Conservation (phyloP, 2,329 filamentous ascomycete genomes). For the Colletotrichum sp. region DNA sequence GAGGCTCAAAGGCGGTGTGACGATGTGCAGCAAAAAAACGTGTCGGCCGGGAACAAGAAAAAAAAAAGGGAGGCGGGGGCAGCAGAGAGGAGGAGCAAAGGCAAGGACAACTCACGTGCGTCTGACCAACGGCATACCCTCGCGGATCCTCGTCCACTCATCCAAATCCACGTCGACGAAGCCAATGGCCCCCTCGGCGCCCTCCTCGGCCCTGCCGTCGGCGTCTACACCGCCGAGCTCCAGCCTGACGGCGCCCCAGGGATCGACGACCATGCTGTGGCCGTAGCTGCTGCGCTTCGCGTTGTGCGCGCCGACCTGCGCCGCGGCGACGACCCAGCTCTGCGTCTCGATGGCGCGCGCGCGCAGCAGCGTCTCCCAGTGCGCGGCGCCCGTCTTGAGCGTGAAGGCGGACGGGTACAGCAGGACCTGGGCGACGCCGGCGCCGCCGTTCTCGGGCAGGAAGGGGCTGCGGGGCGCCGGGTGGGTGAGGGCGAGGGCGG, state of each 20-base stretch:
- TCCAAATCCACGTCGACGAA: slow-evolving; percentile 59
- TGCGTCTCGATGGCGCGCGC: slow-evolving; percentile 89
- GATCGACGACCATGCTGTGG: slow-evolving; percentile 82
- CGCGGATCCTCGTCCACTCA: slow-evolving; percentile 51
- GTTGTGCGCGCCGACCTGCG: slow-evolving; percentile 78
- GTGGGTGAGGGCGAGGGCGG: slow-evolving; percentile 67
- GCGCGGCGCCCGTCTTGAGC: slow-evolving; percentile 79
- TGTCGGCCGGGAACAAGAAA: not conserved
- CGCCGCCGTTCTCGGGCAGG: slow-evolving; percentile 20
- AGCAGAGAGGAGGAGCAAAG: not conserved
- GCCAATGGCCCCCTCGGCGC: slow-evolving; percentile 51
- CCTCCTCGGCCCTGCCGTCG: slow-evolving; percentile 43
- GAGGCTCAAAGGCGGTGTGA: not conserved
- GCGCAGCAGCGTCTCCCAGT: slow-evolving; percentile 83
- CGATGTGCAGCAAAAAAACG: not conserved
- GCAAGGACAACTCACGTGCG: slow-evolving; percentile 49
- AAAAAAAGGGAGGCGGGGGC: not conserved
- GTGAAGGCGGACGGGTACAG: slow-evolving; percentile 93
- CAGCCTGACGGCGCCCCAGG: slow-evolving; percentile 80
- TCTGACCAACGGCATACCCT: slow-evolving; percentile 56
- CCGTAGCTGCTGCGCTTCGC: slow-evolving; percentile 83
- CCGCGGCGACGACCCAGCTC: slow-evolving; percentile 84
- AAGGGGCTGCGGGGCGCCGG: slow-evolving; percentile 34
- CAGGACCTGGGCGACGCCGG: slow-evolving; percentile 69
- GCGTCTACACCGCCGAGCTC: slow-evolving; percentile 61